Evolutionary conservation across 179 eudicot species (phyloP).

Genomic region (Silene coronaria): DNA sequence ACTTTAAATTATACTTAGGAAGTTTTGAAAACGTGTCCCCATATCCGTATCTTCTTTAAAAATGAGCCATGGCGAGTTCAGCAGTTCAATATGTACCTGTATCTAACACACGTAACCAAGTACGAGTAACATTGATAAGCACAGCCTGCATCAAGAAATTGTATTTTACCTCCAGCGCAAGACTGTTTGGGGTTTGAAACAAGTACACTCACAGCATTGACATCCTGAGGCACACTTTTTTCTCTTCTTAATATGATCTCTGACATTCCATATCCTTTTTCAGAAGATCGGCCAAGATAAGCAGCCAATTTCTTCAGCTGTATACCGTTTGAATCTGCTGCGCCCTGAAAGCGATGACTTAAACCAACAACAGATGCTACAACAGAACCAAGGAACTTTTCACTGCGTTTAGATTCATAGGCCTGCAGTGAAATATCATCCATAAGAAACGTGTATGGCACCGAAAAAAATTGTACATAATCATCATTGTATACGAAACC

Average conservation of each 20-base stretch:
- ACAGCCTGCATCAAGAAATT: not conserved
- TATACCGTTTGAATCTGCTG: constrained; percentile 67
- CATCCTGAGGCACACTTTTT: constrained; percentile 60
- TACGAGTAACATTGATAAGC: not conserved
- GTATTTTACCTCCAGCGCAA: constrained; percentile 43
- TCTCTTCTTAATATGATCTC: constrained; percentile 64
- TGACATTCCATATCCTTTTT: constrained; percentile 42
- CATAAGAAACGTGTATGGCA: not conserved
- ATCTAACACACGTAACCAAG: too few relatives aligned
- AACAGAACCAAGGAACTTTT: constrained; percentile 54
- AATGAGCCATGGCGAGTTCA: not conserved
- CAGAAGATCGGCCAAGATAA: constrained; percentile 50
- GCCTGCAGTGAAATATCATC: constrained; percentile 31
- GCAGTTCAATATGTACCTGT: not conserved
- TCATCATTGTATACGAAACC: not conserved
- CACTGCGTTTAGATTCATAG: constrained; percentile 25
- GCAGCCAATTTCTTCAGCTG: constrained; percentile 64
- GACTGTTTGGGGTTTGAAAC: constrained; percentile 46
- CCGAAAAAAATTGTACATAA: not conserved
- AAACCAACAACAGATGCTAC: constrained; percentile 86
- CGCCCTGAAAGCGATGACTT: constrained; percentile 60
- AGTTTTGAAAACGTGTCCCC: not conserved
- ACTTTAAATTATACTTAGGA: not conserved
- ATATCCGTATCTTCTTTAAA: not conserved
- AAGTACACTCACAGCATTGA: constrained; percentile 72